A percentile compares a stretch with the other conserved stretches of the same genome.
Conservation (phyloP, 208 protist species). For the Borovskyia barvae region DNA sequence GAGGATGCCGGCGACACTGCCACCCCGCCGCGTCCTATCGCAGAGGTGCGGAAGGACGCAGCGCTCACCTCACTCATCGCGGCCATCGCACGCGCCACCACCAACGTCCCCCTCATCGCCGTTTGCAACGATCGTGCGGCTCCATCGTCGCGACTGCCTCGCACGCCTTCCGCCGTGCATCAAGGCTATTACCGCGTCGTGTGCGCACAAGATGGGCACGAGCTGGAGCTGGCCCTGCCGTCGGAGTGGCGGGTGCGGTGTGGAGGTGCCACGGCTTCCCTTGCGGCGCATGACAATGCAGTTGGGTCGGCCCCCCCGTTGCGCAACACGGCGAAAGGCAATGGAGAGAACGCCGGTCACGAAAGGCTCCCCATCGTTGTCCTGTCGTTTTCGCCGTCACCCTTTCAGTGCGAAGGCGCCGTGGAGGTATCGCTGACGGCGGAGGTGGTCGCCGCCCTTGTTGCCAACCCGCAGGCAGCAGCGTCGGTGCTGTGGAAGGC, state of each 20-base stretch:
- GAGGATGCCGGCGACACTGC: neutral
- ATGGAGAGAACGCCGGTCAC: no score
- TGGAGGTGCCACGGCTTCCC: neutral
- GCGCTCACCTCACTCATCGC: neutral
- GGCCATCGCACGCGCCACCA: neutral
- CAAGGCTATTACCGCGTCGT: constrained; percentile 21
- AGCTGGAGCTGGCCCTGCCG: constrained; percentile 22
- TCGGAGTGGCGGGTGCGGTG: constrained; percentile 13
- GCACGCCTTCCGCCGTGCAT: constrained; percentile 10
- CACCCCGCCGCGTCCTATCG: neutral
- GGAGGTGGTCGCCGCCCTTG: constrained; percentile 6
- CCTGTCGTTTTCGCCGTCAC: constrained; percentile 8
- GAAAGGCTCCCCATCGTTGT: no score
- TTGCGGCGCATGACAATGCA: neutral
- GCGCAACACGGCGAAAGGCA: no score
- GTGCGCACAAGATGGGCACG: constrained; percentile 12
- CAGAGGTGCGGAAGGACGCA: no score
- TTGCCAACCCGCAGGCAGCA: constrained; percentile 7
- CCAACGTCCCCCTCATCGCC: constrained; percentile 1
- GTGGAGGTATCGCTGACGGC: constrained; percentile 8
- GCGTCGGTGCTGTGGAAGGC: constrained; percentile 14
- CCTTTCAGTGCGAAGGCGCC: neutral
- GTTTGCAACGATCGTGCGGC: neutral
- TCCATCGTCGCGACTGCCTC: constrained; percentile 3
- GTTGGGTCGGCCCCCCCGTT: neutral